Evolutionary conservation across 345 rosid genomes (phyloP).

Genomic region (Hevea brasiliensis): DNA sequence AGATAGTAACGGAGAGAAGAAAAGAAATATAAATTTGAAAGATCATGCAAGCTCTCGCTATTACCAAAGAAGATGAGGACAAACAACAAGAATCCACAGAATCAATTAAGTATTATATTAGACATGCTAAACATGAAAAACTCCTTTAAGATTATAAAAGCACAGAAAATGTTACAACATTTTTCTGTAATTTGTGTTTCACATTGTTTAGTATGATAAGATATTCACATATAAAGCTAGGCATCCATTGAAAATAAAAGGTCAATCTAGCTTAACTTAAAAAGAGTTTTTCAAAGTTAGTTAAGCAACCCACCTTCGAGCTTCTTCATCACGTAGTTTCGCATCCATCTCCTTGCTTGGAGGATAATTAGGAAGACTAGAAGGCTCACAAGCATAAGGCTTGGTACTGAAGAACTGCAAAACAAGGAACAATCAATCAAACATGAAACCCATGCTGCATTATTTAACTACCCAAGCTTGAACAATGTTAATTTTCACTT

Average conservation of each 20-base stretch:
- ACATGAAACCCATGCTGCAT: slow-evolving; percentile 3
- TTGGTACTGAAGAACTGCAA: slow-evolving; percentile 34
- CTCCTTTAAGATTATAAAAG: neutral
- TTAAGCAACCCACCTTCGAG: slow-evolving; percentile 28
- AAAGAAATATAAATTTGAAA: neutral
- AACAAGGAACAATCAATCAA: slow-evolving; percentile 17
- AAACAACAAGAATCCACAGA: neutral
- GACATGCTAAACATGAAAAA: neutral
- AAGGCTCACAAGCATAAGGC: slow-evolving; percentile 39
- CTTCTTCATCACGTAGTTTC: slow-evolving; percentile 36
- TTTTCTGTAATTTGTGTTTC: neutral
- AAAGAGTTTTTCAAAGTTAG: neutral
- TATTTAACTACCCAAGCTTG: neutral
- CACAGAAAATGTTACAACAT: neutral
- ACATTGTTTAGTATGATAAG: neutral
- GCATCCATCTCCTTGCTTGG: slow-evolving; percentile 42
- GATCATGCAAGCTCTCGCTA: too few species aligned
- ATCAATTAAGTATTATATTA: neutral
- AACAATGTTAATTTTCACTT: neutral
- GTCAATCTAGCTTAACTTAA: neutral
- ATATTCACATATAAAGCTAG: neutral
- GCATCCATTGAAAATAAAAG: neutral
- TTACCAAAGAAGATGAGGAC: neutral
- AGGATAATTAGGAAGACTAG: slow-evolving; percentile 39
- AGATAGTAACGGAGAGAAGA: neutral